These are phyloP conservation scores for Porpolomopsis calyptriformis DNA, from an alignment of 768 basidiomycete genomes.

Conservation along the genomic window DNA sequence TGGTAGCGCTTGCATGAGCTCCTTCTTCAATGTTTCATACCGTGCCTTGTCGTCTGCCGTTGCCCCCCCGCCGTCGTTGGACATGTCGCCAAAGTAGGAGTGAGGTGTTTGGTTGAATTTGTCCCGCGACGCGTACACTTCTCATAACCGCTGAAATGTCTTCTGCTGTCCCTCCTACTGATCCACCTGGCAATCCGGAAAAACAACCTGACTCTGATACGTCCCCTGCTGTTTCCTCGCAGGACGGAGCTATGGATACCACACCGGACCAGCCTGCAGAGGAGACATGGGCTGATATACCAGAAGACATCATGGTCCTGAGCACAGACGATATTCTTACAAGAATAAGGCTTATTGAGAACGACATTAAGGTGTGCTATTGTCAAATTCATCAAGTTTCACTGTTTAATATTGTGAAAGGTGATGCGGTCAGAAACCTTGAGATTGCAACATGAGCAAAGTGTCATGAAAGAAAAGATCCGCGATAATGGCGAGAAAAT, in stretches of 20 bases:
- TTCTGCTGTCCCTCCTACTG: constrained; percentile 43
- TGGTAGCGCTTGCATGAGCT: constrained; percentile 59
- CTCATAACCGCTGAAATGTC: constrained; percentile 50
- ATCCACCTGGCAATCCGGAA: constrained; percentile 41
- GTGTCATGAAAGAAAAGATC: constrained; percentile 96
- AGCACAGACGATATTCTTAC: constrained; percentile 82
- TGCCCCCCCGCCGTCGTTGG: constrained; percentile 28
- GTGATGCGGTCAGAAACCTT: constrained; percentile 95
- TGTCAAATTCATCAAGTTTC: not conserved
- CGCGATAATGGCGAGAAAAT: constrained; percentile 97
- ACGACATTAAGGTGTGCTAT: constrained; percentile 80
- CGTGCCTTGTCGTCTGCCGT: constrained; percentile 58
- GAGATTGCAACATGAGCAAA: constrained; percentile 88
- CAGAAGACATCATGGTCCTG: constrained; percentile 71
- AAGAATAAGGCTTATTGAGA: constrained; percentile 87
- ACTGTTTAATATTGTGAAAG: constrained; percentile 28
- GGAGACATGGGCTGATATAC: constrained; percentile 88
- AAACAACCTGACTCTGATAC: constrained; percentile 37
- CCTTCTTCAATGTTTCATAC: constrained; percentile 66
- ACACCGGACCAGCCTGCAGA: constrained; percentile 57
- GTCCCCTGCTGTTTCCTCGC: constrained; percentile 21
- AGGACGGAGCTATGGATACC: constrained; percentile 55
- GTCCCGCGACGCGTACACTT: constrained; percentile 5
- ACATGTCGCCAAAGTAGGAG: constrained; percentile 18
- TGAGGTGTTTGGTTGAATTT: constrained; percentile 1